Base-by-base conservation (phyloP, 2,329 filamentous ascomycete species). In the Metarhizium rileyi region DNA sequence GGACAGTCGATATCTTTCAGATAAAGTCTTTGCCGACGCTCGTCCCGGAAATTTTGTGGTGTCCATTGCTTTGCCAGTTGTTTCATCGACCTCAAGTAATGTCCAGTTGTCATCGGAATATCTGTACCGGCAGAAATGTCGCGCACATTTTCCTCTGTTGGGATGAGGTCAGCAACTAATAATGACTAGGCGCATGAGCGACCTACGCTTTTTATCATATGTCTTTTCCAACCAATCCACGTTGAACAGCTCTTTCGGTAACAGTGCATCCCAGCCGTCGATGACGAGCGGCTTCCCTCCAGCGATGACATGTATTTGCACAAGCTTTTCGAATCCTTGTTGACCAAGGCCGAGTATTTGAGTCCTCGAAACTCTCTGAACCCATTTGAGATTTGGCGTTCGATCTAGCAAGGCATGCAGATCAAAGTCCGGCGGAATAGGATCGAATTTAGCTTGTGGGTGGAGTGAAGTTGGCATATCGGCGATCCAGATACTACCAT, bases 1-100 rank as follows among this genome's bases (percentile, higher is more conserved):
- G 93, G 93, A 57, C 90, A 96, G 64, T 98, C 93, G 52, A 98
- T 96, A 62, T 98, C 93, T 62, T 98, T 98, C 23, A 97, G 71
- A 63, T 98, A 98, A 2, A 97, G 80, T 12, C 93, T 81, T 63
- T 98, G 93, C 22, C 87, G 77, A 35, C 81, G 79, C 53, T 87
- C 81, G 55, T 94, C 86, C 52, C 83, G 83, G 63, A 86, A 95
- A 55, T 87, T 91, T 44, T 75, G 76, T 0, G 80, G 72, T 8
- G 76, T 85, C 73, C 88, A 95, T 63, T 95, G 89, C 46, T 91
- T 84, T 1, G 90, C 83, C 28, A 97, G 79, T 56, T 86, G 81
- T 38, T 80, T 78, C 85, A 97, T 86, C 46, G 90, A 90, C 55
- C 87, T 85, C 30, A 98, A 71, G 66, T 98, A 98, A 65, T 97